Percentiles rank a stretch among this genome's conserved stretches.
Evolutionary conservation across 2,329 filamentous ascomycete species (phyloP).

Genomic region (Fusarium poae): DNA sequence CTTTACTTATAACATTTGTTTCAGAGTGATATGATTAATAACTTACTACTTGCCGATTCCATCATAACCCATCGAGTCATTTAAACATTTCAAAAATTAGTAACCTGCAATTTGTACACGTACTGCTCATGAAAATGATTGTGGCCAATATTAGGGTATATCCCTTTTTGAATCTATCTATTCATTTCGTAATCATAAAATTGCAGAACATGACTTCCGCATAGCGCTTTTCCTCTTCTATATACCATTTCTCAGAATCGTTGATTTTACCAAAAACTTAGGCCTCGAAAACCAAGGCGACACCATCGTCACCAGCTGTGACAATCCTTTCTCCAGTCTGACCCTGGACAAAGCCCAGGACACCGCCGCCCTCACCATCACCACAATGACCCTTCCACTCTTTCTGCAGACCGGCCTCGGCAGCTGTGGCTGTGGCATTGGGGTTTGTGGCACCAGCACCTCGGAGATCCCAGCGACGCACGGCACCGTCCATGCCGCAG

Average conservation of each 20-base stretch:
- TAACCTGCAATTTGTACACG: not conserved
- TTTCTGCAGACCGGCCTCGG: constrained; percentile 75
- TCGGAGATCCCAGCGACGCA: constrained; percentile 87
- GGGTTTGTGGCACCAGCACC: constrained; percentile 56
- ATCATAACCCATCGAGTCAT: not conserved
- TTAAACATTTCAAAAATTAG: not conserved
- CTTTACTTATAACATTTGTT: too few relatives aligned
- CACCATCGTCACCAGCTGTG: constrained; percentile 89
- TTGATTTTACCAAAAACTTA: constrained; percentile 26
- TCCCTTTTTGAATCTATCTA: constrained; percentile 43
- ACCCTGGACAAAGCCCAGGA: constrained; percentile 90
- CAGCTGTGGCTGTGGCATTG: constrained; percentile 53
- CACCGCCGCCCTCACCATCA: constrained; percentile 86
- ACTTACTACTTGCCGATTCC: not conserved
- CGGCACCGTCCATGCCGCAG: constrained; percentile 91
- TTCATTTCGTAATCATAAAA: constrained; percentile 46
- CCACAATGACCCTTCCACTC: constrained; percentile 94
- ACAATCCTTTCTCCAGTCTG: constrained; percentile 79
- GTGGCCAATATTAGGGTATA: constrained; percentile 41
- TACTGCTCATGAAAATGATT: not conserved
- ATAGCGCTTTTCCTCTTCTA: constrained; percentile 32
- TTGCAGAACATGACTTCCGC: constrained; percentile 35
- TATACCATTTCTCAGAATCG: constrained; percentile 20
- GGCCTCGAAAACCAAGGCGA: constrained; percentile 77
- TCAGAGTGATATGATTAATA: too few relatives aligned